Evolutionary conservation across 179 eudicot species (phyloP).

Genomic region (Sideroxylon spinosum): DNA sequence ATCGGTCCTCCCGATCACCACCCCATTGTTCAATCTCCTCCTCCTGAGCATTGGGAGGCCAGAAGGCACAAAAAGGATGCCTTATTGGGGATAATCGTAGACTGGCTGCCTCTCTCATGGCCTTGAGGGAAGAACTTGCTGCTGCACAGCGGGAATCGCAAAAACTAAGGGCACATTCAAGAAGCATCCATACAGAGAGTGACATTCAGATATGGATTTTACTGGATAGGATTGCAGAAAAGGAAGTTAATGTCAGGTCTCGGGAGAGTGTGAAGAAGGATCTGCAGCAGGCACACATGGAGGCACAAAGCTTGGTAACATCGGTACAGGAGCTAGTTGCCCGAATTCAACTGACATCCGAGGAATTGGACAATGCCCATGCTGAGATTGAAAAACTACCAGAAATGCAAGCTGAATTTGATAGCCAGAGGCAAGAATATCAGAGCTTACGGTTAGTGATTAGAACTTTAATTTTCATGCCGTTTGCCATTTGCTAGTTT

Average conservation of each 20-base stretch:
- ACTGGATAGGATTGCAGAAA: constrained; percentile 60
- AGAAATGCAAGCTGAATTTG: constrained; percentile 61
- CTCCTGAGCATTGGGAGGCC: constrained; percentile 42
- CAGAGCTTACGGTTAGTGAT: constrained; percentile 24
- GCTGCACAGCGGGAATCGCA: constrained; percentile 51
- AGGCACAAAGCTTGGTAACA: constrained; percentile 57
- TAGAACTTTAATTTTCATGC: no score
- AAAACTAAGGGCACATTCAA: constrained; percentile 49
- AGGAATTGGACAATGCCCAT: constrained; percentile 53
- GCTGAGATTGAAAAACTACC: constrained; percentile 53
- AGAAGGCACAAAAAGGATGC: constrained; percentile 42
- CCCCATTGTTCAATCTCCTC: constrained; percentile 25
- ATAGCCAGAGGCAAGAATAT: constrained; percentile 62
- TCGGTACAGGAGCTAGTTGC: constrained; percentile 54
- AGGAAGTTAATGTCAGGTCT: constrained; percentile 53
- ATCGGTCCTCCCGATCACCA: constrained; percentile 29
- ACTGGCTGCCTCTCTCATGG: constrained; percentile 50
- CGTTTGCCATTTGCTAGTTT: no score
- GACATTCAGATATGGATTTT: constrained; percentile 60
- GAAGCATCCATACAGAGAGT: constrained; percentile 66
- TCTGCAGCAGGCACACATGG: constrained; percentile 54
- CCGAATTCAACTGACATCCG: constrained; percentile 43
- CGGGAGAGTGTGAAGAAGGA: constrained; percentile 54
- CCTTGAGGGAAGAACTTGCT: constrained; percentile 57
- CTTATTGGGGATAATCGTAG: constrained; percentile 54